These are phyloP conservation scores for Cardiospermum halicacabum DNA, from an alignment of 345 rosid genomes.

Conservation along the genomic window DNA sequence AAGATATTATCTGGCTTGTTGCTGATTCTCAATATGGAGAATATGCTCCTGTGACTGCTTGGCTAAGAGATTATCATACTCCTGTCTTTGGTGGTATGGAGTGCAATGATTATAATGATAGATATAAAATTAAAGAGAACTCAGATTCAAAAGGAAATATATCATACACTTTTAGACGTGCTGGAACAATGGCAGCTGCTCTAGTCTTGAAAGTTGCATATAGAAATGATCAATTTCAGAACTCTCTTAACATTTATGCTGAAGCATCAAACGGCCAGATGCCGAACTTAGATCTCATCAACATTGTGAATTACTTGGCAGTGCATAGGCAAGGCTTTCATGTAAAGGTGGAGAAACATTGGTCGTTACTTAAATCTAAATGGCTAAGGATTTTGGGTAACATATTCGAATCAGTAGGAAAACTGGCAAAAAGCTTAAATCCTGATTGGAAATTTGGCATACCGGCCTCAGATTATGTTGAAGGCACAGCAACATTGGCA, in stretches of 20 bases:
- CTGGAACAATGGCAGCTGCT: conserved; percentile 51
- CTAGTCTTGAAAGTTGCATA: conserved; percentile 78
- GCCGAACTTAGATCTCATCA: conserved; percentile 96
- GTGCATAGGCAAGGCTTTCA: conserved; percentile 87
- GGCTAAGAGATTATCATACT: conserved; percentile 80
- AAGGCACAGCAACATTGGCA: conserved; percentile 83
- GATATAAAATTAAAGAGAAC: conserved; percentile 19
- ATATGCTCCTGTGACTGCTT: conserved; percentile 71
- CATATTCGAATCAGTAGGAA: conserved; percentile 57
- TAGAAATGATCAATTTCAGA: conserved; percentile 41
- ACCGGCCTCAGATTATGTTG: conserved; percentile 71
- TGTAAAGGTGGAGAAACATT: conserved; percentile 64
- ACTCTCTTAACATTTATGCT: conserved; percentile 68
- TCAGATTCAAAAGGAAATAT: conserved; percentile 17
- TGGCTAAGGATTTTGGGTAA: conserved; percentile 59
- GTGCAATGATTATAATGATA: conserved; percentile 20
- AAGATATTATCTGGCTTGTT: conserved; percentile 84
- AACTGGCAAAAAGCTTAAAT: conserved; percentile 50
- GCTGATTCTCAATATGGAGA: conserved; percentile 88
- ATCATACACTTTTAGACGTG: conserved; percentile 51
- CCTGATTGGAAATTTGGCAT: conserved; percentile 77
- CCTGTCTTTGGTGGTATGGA: conserved; percentile 47
- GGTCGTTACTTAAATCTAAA: conserved; percentile 50
- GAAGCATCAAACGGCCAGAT: conserved; percentile 97
- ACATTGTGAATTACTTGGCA: conserved; percentile 80